Base-by-base conservation (phyloP, 768 basidiomycete genomes). In the Phaeotremella fagi region DNA sequence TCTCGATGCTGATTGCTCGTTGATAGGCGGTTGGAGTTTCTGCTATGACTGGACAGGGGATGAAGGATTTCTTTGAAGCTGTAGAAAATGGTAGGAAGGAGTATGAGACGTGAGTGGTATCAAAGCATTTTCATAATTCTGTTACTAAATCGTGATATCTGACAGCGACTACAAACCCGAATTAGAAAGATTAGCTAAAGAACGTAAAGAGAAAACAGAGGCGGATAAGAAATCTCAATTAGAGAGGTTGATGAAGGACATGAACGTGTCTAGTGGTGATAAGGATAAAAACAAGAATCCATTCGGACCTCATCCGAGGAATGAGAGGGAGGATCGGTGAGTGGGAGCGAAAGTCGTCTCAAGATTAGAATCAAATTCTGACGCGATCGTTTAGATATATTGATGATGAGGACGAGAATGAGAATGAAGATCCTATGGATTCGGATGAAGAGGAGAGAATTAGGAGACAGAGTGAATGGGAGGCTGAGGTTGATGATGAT, bases 21-120 rank as follows among this genome's bases (percentile, higher is more conserved):
- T 4, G 2, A 1, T 54, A 94, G 91, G 82, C 91, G 3, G 94
- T 98, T 12, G 92, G 95, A 15, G 94, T 98, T 12, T 92, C 90
- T 16, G 91, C 92, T 53, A 79, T 89, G 80, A 98, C 95, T 1
- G 95, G 95, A n/a, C 86, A 84, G 26, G 95, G 95, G 3, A 82
- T 99, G 67, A 79, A 84, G 58, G 88, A 88, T 49, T 95, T 99
- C 73, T 87, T 99, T 67, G 82, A 85, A 26, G 90, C 89, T 1
- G 90, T 99, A 9, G 86, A 92, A 60, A 85, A 82, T 26, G 90
- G 88, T 1, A 79, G 90, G 61, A 79, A 83, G 51, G 91, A 92
- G 75, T 99, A 95, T 75, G 85, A 88, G 74, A 85, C 78, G 92
- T 95, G 66, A 63, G 83, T 74, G 43, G 16, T 31, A 3, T 51